phyloP scores from a whole-genome alignment of 768 basidiomycete genomes.

The Amanita polypyramis region DNA sequence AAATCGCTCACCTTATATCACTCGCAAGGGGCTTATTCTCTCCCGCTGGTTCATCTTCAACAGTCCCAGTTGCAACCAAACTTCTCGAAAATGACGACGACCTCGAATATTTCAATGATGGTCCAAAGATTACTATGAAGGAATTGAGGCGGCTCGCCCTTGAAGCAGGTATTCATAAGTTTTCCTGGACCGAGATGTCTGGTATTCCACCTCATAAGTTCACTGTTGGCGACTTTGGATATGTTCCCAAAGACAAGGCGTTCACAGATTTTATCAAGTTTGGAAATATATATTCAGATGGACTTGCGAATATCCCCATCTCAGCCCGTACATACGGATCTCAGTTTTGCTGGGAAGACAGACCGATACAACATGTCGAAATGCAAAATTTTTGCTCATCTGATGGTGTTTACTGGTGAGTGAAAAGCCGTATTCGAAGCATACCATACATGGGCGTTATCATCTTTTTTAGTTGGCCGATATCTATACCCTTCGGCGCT shows the following conservation, averaged over 20 bases:
- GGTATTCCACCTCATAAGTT: conserved; percentile 29
- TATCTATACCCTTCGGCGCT: conserved; percentile 26
- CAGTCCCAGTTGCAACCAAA: conserved; percentile 19
- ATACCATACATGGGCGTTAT: background rate
- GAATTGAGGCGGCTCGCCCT: conserved; percentile 29
- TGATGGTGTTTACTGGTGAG: conserved; percentile 22
- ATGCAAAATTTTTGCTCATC: conserved; percentile 26
- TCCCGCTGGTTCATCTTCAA: conserved; percentile 16
- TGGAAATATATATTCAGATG: conserved; percentile 26
- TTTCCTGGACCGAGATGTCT: conserved; percentile 28
- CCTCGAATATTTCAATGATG: conserved; percentile 9
- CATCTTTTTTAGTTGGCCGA: conserved; percentile 27
- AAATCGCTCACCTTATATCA: conserved; percentile 28
- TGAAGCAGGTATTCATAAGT: conserved; percentile 22
- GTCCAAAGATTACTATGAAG: conserved; percentile 19
- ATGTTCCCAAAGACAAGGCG: conserved; percentile 23
- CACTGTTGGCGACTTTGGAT: conserved; percentile 34
- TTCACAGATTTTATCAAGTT: conserved; percentile 29
- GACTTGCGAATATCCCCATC: conserved; percentile 13
- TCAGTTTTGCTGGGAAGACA: conserved; percentile 29
- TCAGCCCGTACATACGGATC: conserved; percentile 16
- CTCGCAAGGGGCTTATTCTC: conserved; percentile 27
- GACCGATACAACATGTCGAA: conserved; percentile 17
- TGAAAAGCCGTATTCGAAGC: background rate
- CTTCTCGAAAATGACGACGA: conserved; percentile 22